Evolutionary conservation across 176 grass and related monocot genomes (phyloP), one percentile per base, ranked within the genome.

Genomic region (Pontederia crassipes): DNA sequence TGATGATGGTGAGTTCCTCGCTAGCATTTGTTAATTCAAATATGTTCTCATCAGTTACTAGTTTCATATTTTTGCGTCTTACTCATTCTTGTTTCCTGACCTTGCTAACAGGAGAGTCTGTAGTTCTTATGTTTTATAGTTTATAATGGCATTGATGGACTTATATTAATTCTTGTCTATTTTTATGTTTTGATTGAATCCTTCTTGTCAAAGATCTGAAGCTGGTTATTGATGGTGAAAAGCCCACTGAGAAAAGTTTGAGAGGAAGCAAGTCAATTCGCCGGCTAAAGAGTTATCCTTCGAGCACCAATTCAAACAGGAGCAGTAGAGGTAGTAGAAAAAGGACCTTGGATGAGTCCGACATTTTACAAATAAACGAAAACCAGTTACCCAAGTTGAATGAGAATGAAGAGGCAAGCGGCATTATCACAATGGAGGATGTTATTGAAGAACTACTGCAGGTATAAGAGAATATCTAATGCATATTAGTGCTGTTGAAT

Each of bases 371-470:
- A 26, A 78, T 98, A 26, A 71, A 81, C 56, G 74, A 91, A 35
- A 62, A 81, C 51, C 73, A 66, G 26, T 64, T 92, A 14, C 79
- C 93, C 35, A 77, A 53, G 1, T 35, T 98, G 14, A 85, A 24
- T 45, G 93, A 98, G 60, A 71, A 98, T 14, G 84, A 97, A 75
- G 93, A 98, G 58, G 87, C 93, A 12, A 72, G 82, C 8, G 93
- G 93, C 1, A 85, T 89, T 64, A 98, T 98, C 66, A 98, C 93
- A 18, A 98, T 98, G 93, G 87, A 98, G 71, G 93, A 98, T 75
- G 93, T 92, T 47, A 98, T 98, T n/a, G 93, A 98, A 69, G 93
- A 98, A 55, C 84, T 98, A 52, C 76, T 98, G 8, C 93, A 97
- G 93, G 87, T 97, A 62, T 12, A 12, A 28, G 7, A 61, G 4